Conservation (phyloP, 106 monocot species). For the Narthecium ossifragum region DNA sequence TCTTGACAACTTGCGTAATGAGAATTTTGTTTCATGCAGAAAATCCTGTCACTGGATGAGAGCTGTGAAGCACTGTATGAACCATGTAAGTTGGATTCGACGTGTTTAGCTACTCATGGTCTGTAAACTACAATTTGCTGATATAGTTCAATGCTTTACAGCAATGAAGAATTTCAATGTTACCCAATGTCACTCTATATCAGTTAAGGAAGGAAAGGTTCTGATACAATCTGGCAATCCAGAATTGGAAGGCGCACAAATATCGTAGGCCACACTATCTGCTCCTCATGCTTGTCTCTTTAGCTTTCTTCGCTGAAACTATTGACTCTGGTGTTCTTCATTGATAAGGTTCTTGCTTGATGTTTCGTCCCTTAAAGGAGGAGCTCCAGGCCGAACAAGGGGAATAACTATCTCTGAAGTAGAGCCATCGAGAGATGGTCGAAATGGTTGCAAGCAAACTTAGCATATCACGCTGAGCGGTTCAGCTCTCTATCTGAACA, state of each 20-base stretch:
- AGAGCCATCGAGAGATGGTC: not conserved
- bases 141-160: conserved; percentile 11
- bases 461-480: no score
- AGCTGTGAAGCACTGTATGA: conserved; percentile 3
- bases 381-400: conserved; percentile 69
- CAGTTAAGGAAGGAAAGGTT: conserved; percentile 36
- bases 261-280: conserved; percentile 30
- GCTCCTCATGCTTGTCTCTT: not conserved
- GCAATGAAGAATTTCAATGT: conserved; percentile 24
- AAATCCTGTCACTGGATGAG: conserved; percentile 55
- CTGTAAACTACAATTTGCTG: not conserved
- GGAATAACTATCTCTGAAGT: conserved; percentile 27
- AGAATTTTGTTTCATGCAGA: conserved; percentile 28
- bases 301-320: no score
- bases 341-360: conserved; percentile 48
- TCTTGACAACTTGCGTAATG: not conserved
- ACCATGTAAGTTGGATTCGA: conserved; percentile 32
- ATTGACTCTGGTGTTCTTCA: not conserved
- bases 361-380: conserved; percentile 52
- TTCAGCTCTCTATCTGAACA: no score
- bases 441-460: conserved; percentile 4
- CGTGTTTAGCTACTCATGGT: not conserved
- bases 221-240: conserved; percentile 25
- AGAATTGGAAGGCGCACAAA: conserved; percentile 11
- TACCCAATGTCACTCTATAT: conserved; percentile 15